Evolutionary conservation across 257 asterid species (phyloP).

Genomic region (Schizonepeta tenuifolia): DNA sequence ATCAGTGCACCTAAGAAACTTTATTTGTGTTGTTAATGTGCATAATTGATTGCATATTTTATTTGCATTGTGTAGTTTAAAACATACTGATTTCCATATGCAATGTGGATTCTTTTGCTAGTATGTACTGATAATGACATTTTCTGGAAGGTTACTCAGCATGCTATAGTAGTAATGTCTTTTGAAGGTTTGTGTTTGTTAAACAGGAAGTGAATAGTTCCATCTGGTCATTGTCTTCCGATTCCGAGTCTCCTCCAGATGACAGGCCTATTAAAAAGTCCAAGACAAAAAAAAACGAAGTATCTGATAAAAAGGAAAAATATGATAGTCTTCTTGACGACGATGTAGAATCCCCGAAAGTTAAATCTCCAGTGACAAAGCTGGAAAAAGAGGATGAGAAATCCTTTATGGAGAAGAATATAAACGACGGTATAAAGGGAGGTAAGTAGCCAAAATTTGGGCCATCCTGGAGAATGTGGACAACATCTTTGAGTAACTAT

Average conservation of each 20-base stretch:
- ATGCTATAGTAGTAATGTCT: slow-evolving; percentile 27
- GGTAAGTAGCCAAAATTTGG: slow-evolving; percentile 45
- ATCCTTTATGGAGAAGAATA: slow-evolving; percentile 35
- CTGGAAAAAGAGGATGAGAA: slow-evolving; percentile 43
- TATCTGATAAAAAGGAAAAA: slow-evolving; percentile 29
- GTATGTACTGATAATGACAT: slow-evolving; percentile 7
- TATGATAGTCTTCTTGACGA: slow-evolving; percentile 40
- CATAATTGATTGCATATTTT: background rate
- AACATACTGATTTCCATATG: slow-evolving; percentile 13
- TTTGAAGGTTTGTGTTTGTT: slow-evolving; percentile 35
- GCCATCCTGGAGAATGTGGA: slow-evolving; percentile 21
- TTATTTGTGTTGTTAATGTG: background rate
- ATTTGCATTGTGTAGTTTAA: background rate
- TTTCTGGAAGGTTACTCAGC: slow-evolving; percentile 4
- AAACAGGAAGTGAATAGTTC: slow-evolving; percentile 52
- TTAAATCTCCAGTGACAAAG: slow-evolving; percentile 48
- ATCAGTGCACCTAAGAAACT: background rate
- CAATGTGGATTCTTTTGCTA: background rate
- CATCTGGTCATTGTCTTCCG: slow-evolving; percentile 69
- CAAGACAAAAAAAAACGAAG: slow-evolving; percentile 33
- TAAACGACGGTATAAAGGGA: slow-evolving; percentile 31
- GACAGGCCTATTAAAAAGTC: slow-evolving; percentile 39
- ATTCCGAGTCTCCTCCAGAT: slow-evolving; percentile 67
- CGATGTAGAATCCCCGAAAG: slow-evolving; percentile 43
- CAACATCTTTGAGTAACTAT: slow-evolving; percentile 8